Percentiles rank a stretch among this genome's conserved stretches.
Conservation (phyloP, 495 filamentous ascomycete species). For the Polyplosphaeria fusca region DNA sequence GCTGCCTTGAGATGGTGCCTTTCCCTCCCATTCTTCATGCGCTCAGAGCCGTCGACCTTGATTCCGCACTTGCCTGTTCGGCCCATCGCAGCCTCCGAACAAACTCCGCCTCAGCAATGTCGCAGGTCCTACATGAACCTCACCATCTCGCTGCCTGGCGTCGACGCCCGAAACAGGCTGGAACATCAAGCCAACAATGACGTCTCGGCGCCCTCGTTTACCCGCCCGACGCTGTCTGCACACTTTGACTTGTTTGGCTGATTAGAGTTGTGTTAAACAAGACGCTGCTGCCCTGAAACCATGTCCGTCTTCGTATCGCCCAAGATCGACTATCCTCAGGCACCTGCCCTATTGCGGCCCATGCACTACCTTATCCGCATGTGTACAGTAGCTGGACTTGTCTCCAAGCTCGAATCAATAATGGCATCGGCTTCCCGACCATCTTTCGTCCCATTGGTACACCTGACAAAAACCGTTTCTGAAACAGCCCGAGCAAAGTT, state of each 20-base stretch:
- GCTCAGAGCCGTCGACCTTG: background rate
- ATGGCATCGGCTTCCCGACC: no score
- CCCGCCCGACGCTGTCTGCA: background rate
- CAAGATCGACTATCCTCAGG: no score
- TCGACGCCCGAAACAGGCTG: background rate
- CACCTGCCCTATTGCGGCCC: no score
- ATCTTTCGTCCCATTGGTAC: no score
- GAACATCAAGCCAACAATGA: background rate
- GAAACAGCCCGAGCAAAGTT: no score
- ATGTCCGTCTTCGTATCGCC: background rate
- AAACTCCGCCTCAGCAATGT: conserved; percentile 10
- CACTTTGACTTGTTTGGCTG: background rate
- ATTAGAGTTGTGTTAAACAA: background rate
- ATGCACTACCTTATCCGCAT: no score
- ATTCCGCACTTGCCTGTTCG: conserved; percentile 4
- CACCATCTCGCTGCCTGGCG: conserved; percentile 13
- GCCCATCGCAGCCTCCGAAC: background rate
- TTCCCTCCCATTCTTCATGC: conserved; percentile 6
- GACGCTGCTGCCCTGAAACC: background rate
- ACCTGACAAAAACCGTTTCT: no score
- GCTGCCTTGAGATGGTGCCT: conserved; percentile 25
- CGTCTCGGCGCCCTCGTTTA: background rate
- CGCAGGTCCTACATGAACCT: conserved; percentile 1
- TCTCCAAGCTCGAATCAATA: background rate
- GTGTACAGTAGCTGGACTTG: no score